Base-by-base conservation (phyloP, 1,139 yeast genomes). In the Hyphopichia fennica region DNA sequence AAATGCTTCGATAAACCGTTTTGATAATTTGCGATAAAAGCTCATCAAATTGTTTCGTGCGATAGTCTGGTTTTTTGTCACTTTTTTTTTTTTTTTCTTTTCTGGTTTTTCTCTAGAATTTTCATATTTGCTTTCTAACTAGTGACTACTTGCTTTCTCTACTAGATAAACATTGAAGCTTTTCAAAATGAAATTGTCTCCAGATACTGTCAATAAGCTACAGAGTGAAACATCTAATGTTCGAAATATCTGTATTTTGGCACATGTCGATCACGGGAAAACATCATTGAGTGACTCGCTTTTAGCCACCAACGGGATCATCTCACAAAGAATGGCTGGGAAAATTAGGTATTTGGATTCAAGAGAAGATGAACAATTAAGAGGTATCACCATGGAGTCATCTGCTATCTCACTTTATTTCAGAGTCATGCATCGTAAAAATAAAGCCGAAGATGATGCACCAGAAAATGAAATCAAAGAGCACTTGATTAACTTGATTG, bases 261-360 rank as follows among this genome's bases (percentile, higher is more conserved):
- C 99, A 1, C 99, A 95, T 65, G 99, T 95, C 27, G 99, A 95
- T 61, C 99, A 95, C 61, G 99, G 99, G 34, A 95, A 93, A 66
- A 95, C 99, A 0, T 88, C 98, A 2, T 71, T 95, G 36, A 87
- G 96, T 41, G 99, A 95, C 63, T 87, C 96, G 7, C 70, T 95
- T 40, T 67, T 95, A 39, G 98, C 99, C 23, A 86, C 96, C 40
- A 95, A 95, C 66, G 99, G 99, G 41, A 90, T 95, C 61, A 90
- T 95, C 43, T 91, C 99, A 0, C 96, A 87, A 51, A 76, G 93
- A 56, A 77, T 91, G 79, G 99, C 98, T 2, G 99, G 99, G 25
- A 90, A 90, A 57, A 90, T 95, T 44, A 73, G 99, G 48, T 95
- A 86, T 60, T 72, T 95, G 42, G 99, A 95, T 57, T 86, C 97